Percentiles rank a stretch among this genome's conserved stretches.
Conservation (phyloP, 805 yeast species). For the Candida palmyrensis region DNA sequence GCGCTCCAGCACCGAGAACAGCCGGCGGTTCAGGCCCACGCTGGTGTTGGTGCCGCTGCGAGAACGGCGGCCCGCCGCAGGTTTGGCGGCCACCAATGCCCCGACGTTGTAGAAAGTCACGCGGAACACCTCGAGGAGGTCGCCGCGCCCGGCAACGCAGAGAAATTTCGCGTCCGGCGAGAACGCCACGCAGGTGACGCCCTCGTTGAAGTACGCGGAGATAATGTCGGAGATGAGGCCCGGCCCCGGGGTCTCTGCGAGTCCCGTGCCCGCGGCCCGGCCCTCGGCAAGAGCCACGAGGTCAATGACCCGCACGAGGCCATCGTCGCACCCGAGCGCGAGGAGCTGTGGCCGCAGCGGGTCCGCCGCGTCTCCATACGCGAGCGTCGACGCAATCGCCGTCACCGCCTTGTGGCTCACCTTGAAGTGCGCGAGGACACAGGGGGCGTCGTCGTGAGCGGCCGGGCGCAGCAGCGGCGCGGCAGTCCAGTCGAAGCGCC, state of each 20-base stretch:
- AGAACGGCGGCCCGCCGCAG: slow-evolving; percentile 23
- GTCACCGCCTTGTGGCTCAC: slow-evolving; percentile 59
- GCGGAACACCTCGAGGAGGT: slow-evolving; percentile 37
- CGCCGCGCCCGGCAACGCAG: slow-evolving; percentile 50
- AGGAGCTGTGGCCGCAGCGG: slow-evolving; percentile 36
- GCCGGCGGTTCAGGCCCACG: slow-evolving; percentile 12
- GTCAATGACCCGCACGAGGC: slow-evolving; percentile 55
- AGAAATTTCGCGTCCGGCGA: slow-evolving; percentile 46
- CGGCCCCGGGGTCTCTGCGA: slow-evolving; percentile 26
- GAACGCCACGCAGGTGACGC: slow-evolving; percentile 45
- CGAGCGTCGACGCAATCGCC: slow-evolving; percentile 28
- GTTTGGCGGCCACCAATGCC: slow-evolving; percentile 19
- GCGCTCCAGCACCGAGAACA: slow-evolving; percentile 7
- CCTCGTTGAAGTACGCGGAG: slow-evolving; percentile 62
- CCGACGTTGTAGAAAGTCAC: slow-evolving; percentile 37
- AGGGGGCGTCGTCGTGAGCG: slow-evolving; percentile 11
- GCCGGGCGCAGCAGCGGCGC: no score
- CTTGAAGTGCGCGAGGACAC: slow-evolving; percentile 52
- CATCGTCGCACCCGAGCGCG: slow-evolving; percentile 61
- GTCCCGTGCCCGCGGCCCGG: slow-evolving; percentile 50
- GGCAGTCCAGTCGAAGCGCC: slow-evolving; percentile 31
- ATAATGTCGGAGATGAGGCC: slow-evolving; percentile 44
- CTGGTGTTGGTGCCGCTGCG: slow-evolving; percentile 37
- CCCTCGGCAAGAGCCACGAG: slow-evolving; percentile 55
- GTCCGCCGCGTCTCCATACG: slow-evolving; percentile 8